Conservation (phyloP, 2,329 filamentous ascomycete genomes). For the Lecanicillium sp. region DNA sequence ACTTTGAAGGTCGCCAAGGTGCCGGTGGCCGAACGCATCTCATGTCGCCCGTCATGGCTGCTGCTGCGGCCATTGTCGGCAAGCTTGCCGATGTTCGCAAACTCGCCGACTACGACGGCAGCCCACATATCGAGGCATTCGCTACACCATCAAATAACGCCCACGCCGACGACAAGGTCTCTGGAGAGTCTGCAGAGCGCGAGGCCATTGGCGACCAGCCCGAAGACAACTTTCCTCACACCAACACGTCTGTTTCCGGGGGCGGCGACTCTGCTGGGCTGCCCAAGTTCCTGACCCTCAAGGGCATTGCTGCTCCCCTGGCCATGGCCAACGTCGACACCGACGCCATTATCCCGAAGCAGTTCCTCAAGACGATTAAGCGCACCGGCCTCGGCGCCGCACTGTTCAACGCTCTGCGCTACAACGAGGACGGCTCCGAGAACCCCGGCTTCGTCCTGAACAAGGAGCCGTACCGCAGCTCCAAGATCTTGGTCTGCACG, state of each 20-base stretch:
- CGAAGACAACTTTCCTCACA: slow-evolving; percentile 55
- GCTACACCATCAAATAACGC: slow-evolving; percentile 32
- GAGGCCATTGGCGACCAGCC: slow-evolving; percentile 49
- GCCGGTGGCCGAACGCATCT: slow-evolving; percentile 86
- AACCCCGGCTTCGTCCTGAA: slow-evolving; percentile 84
- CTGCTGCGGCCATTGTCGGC: slow-evolving; percentile 79
- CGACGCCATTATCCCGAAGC: slow-evolving; percentile 98
- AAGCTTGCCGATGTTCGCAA: slow-evolving; percentile 89
- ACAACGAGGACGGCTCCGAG: slow-evolving; percentile 62
- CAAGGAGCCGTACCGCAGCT: slow-evolving; percentile 70
- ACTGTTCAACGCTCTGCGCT: slow-evolving; percentile 80
- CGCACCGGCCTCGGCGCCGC: slow-evolving; percentile 84
- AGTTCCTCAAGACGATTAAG: slow-evolving; percentile 99
- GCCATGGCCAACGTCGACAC: slow-evolving; percentile 91
- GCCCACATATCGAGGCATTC: slow-evolving; percentile 51
- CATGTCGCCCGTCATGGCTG: slow-evolving; percentile 96
- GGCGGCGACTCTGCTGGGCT: slow-evolving; percentile 50
- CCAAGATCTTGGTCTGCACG: slow-evolving; percentile 87
- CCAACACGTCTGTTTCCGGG: slow-evolving; percentile 50
- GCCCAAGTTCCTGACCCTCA: slow-evolving; percentile 74
- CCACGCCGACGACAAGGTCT: slow-evolving; percentile 44
- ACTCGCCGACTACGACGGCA: slow-evolving; percentile 53
- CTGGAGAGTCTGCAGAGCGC: slow-evolving; percentile 41
- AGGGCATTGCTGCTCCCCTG: slow-evolving; percentile 80
- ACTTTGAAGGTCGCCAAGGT: slow-evolving; percentile 95